A percentile compares a stretch with the other conserved stretches of the same genome.
These are phyloP conservation scores for Curvularia spicifera DNA, from an alignment of 2,329 filamentous ascomycete genomes.

Conservation along the genomic window DNA sequence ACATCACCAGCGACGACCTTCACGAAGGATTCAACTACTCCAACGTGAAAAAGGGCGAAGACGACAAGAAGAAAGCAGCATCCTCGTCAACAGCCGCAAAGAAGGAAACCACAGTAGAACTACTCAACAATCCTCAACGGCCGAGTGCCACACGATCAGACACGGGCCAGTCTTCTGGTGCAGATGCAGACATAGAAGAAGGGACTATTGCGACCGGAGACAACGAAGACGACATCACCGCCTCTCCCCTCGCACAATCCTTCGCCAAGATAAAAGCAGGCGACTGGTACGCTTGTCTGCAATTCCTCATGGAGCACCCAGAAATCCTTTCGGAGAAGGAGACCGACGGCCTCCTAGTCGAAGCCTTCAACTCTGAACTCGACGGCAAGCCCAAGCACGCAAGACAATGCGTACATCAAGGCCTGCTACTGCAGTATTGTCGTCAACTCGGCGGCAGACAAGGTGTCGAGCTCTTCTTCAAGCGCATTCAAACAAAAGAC, in stretches of 20 bases:
- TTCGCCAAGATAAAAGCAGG: conserved; percentile 80
- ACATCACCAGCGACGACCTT: conserved; percentile 92
- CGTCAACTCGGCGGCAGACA: conserved; percentile 86
- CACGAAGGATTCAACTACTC: conserved; percentile 92
- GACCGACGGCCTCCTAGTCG: conserved; percentile 86
- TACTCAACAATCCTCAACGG: conserved; percentile 71
- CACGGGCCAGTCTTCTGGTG: conserved; percentile 61
- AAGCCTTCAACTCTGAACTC: conserved; percentile 89
- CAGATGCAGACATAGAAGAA: conserved; percentile 68
- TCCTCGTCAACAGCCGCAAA: conserved; percentile 33
- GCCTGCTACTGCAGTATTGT: conserved; percentile 91
- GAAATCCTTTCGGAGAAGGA: conserved; percentile 82
- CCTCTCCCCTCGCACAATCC: conserved; percentile 76
- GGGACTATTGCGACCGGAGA: conserved; percentile 47
- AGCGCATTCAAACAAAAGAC: conserved; percentile 85
- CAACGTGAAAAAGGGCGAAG: conserved; percentile 62
- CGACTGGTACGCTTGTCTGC: conserved; percentile 74
- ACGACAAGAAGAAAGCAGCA: conserved; percentile 27
- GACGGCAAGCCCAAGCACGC: conserved; percentile 77
- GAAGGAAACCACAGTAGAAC: conserved; percentile 60
- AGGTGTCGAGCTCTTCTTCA: conserved; percentile 92
- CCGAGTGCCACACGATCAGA: conserved; percentile 49
- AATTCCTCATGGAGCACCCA: conserved; percentile 81
- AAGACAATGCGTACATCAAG: conserved; percentile 90
- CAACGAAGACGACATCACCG: conserved; percentile 73